Evolutionary conservation across 2,329 filamentous ascomycete species (phyloP).

Genomic region (Elsinoe ampelina): DNA sequence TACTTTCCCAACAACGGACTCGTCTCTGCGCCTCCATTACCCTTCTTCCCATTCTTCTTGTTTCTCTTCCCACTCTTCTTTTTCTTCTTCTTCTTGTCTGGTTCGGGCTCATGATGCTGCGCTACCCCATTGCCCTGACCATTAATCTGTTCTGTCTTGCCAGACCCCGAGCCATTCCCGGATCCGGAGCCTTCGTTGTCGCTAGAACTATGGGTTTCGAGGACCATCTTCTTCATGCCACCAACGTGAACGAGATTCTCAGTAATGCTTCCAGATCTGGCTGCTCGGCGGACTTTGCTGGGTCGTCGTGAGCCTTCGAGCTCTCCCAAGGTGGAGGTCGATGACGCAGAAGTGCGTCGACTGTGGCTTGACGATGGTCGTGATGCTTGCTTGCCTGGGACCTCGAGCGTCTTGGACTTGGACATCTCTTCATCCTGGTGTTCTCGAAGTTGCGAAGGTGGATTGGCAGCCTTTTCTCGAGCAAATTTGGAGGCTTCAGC

Average conservation of each 20-base stretch:
- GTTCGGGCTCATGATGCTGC: constrained; percentile 12
- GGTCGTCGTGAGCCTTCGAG: constrained; percentile 22
- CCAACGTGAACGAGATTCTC: constrained; percentile 67
- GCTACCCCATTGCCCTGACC: constrained; percentile 14
- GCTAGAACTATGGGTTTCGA: constrained; percentile 56
- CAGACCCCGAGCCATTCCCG: constrained; percentile 17
- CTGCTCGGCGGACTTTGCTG: constrained; percentile 27
- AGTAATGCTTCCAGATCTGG: constrained; percentile 67
- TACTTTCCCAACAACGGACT: constrained; percentile 18
- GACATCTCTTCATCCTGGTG: constrained; percentile 2
- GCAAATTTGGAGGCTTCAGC: constrained; percentile 16
- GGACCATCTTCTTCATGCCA: constrained; percentile 65
- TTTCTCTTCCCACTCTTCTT: constrained; percentile 18
- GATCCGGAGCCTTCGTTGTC: constrained; percentile 33
- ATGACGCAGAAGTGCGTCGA: constrained; percentile 13
- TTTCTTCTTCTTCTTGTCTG: constrained; percentile 19
- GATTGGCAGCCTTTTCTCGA: constrained; percentile 11
- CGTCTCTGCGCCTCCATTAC: constrained; percentile 15
- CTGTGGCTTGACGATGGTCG: constrained; percentile 13
- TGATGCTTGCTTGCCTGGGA: constrained; percentile 13
- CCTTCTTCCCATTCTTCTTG: constrained; percentile 16
- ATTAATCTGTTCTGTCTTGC: constrained; percentile 9
- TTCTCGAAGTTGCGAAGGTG: constrained; percentile 1
- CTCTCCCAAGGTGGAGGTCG: constrained; percentile 18
- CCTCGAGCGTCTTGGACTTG: constrained; percentile 12